Evolutionary conservation across 2,329 filamentous ascomycete genomes (phyloP).

Genomic region (Aspergillus quadricinctus): DNA sequence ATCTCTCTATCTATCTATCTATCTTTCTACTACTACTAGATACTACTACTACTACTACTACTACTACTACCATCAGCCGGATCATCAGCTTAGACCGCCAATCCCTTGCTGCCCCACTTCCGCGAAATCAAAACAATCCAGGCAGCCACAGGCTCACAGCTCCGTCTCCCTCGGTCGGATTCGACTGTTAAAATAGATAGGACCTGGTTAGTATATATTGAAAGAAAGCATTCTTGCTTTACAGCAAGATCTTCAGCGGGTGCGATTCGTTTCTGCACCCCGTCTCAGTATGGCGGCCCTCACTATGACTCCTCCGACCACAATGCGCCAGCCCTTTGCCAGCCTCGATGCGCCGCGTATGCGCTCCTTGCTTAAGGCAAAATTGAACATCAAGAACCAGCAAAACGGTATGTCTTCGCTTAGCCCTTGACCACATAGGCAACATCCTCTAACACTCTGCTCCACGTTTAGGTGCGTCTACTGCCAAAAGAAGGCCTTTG

Average conservation of each 20-base stretch:
- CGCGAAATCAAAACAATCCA: slow-evolving; percentile 17
- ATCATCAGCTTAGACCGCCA: slow-evolving; percentile 15
- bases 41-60: not conserved
- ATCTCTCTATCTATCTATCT: not conserved
- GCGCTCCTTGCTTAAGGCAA: slow-evolving; percentile 27
- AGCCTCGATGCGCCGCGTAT: slow-evolving; percentile 30
- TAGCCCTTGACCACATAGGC: not conserved
- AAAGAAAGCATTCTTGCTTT: not conserved
- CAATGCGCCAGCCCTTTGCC: slow-evolving; percentile 32
- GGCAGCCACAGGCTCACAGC: slow-evolving; percentile 1
- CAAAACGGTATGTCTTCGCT: slow-evolving; percentile 25
- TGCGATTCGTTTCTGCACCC: not conserved
- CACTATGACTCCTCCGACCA: slow-evolving; percentile 29
- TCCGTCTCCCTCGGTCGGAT: not conserved
- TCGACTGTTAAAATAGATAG: not conserved
- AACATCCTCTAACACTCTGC: slow-evolving; percentile 4
- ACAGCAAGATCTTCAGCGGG: not conserved
- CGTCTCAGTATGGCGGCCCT: slow-evolving; percentile 28
- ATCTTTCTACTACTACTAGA: not conserved
- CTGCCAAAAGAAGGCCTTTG: slow-evolving; percentile 14
- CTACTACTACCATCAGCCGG: not conserved
- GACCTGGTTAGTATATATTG: not conserved
- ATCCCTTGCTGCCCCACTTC: slow-evolving; percentile 22
- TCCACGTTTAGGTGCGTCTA: slow-evolving; percentile 10
- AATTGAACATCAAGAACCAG: slow-evolving; percentile 31